Conservation (phyloP, 176 grass and related monocot genomes). For the Neostapfia colusana region DNA sequence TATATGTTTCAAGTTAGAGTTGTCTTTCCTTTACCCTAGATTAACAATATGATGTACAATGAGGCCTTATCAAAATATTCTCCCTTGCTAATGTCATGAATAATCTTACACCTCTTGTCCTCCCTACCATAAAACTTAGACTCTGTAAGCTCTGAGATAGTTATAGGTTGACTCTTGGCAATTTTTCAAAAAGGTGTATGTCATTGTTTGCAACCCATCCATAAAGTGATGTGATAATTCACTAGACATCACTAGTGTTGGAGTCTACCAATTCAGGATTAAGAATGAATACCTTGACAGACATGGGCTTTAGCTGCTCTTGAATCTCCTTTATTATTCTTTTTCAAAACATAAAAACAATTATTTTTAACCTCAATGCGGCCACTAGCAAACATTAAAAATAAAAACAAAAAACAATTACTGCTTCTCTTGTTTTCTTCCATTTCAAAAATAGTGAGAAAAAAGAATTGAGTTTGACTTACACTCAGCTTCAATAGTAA, state of each 20-base stretch:
- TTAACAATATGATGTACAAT: not conserved
- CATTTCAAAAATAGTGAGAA: no score
- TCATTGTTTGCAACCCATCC: not conserved
- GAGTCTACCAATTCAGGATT: not conserved
- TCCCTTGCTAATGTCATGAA: not conserved
- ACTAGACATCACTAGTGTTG: not conserved
- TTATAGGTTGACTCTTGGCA: not conserved
- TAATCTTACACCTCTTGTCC: not conserved
- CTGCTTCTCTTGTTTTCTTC: no score
- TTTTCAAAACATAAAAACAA: no score
- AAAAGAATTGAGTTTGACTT: no score
- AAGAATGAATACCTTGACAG: not conserved
- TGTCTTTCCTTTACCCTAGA: not conserved
- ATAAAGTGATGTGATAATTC: not conserved
- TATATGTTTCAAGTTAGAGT: not conserved
- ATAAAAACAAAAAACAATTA: no score
- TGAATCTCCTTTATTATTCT: no score
- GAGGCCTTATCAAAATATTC: not conserved
- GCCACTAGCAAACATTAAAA: no score
- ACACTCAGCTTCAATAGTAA: no score
- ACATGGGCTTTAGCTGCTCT: not conserved
- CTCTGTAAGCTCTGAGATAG: not conserved
- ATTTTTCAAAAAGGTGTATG: not conserved
- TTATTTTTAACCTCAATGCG: no score
- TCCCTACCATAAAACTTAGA: not conserved